Evolutionary conservation across 805 yeast genomes (phyloP).

Genomic region (Spathaspora girioi): DNA sequence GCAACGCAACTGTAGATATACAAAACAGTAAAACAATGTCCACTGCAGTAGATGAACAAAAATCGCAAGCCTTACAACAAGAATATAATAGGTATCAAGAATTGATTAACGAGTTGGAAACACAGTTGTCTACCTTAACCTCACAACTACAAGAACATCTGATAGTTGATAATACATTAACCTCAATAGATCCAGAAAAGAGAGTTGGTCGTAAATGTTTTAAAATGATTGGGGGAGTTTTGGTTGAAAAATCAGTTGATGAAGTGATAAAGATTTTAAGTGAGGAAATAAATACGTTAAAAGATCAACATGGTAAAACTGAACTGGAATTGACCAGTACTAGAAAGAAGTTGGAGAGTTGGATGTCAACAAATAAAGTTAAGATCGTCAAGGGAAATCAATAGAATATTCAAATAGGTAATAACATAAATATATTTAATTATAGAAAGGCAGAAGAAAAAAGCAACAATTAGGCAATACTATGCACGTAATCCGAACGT

Average conservation of each 20-base stretch:
- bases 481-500: conserved; percentile 28
- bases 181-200: conserved; percentile 28
- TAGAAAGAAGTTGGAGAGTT: conserved; percentile 32
- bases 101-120: conserved; percentile 33
- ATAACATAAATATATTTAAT: not conserved
- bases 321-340: conserved; percentile 23
- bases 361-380: conserved; percentile 41
- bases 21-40: conserved; percentile 4
- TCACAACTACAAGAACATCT: conserved; percentile 39
- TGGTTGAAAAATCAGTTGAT: conserved; percentile 78
- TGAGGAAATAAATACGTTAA: conserved; percentile 20
- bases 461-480: conserved; percentile 13
- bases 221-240: conserved; percentile 91
- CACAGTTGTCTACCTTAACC: conserved; percentile 30
- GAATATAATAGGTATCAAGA: conserved; percentile 41
- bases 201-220: conserved; percentile 68
- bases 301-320: conserved; percentile 17
- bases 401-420: not conserved
- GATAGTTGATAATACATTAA: conserved; percentile 39
- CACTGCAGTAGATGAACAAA: conserved; percentile 21
- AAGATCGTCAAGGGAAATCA: conserved; percentile 28
- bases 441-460: too few species aligned
- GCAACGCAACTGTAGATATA: not conserved
- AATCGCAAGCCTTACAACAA: conserved; percentile 38
- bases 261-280: conserved; percentile 49